Conservation (phyloP, 2,329 filamentous ascomycete species). For the Fusarium hainanense region DNA sequence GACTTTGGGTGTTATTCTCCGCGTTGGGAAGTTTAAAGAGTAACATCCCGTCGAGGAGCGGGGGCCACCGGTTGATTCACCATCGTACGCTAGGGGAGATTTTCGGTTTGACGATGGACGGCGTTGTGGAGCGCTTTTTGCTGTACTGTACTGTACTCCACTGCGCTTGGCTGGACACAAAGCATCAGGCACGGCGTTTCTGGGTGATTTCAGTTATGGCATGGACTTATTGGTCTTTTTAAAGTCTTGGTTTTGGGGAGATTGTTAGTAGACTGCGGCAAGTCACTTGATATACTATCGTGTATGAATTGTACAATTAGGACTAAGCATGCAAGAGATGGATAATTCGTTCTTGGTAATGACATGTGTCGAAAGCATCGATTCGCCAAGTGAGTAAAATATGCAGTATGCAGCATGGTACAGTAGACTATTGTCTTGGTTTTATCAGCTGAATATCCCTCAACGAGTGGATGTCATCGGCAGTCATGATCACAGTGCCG, state of each 20-base stretch:
- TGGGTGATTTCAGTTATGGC: slow-evolving; percentile 7
- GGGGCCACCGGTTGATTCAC: slow-evolving; percentile 14
- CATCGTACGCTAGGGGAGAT: slow-evolving; percentile 11
- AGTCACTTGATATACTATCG: slow-evolving; percentile 12
- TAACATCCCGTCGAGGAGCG: slow-evolving; percentile 5
- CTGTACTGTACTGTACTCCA: slow-evolving; percentile 3
- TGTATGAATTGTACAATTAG: slow-evolving; percentile 12
- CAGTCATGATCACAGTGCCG: slow-evolving; percentile 18
- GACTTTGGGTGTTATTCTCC: background rate
- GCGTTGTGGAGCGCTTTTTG: slow-evolving; percentile 39
- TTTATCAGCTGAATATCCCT: background rate
- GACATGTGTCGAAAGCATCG: slow-evolving; percentile 2
- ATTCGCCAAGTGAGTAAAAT: slow-evolving; percentile 9
- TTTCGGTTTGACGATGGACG: slow-evolving; percentile 30
- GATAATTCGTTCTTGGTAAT: slow-evolving; percentile 5
- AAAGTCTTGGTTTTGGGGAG: slow-evolving; percentile 7
- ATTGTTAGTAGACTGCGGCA: slow-evolving; percentile 19
- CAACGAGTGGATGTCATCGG: background rate
- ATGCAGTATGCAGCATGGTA: background rate
- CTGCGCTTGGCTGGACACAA: slow-evolving; percentile 31
- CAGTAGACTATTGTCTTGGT: background rate
- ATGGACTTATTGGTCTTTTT: background rate
- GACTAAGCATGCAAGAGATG: slow-evolving; percentile 17
- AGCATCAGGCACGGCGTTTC: slow-evolving; percentile 39
- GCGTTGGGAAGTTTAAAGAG: slow-evolving; percentile 6